These are phyloP conservation scores for Salix koriyanagi DNA, from an alignment of 345 rosid species.

Conservation along the genomic window DNA sequence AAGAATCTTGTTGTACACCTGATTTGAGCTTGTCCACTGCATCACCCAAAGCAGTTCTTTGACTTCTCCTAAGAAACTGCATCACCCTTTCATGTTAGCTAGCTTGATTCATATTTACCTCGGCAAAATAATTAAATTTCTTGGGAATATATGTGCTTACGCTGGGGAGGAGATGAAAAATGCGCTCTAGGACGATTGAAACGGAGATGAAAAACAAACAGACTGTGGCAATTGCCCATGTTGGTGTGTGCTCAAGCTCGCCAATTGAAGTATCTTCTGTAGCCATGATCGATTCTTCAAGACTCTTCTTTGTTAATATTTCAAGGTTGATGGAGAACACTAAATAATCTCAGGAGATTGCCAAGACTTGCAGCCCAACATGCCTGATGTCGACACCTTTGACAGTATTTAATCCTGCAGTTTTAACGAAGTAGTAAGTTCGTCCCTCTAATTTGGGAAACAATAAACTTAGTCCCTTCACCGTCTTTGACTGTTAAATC, in stretches of 20 bases:
- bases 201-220: constrained; percentile 25
- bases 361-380: not conserved
- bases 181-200: constrained; percentile 28
- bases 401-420: too few species aligned
- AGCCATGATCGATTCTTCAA: not conserved
- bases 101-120: not conserved
- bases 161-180: constrained; percentile 17
- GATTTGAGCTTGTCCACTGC: constrained; percentile 24
- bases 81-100: not conserved
- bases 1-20: constrained; percentile 2
- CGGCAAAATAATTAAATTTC: not conserved
- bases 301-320: not conserved
- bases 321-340: not conserved
- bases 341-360: not conserved
- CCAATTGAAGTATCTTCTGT: not conserved
- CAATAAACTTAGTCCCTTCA: not conserved
- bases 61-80: constrained; percentile 21
- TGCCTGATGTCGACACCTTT: not conserved
- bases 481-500: not conserved
- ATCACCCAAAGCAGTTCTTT: constrained; percentile 16
- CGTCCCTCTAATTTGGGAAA: not conserved
- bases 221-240: constrained; percentile 38
- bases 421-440: not conserved
- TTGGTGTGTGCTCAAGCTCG: constrained; percentile 32
- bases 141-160: constrained; percentile 7